phyloP scores from a whole-genome alignment of 1,284 basidiomycete species.

The Apiotrichum brassicae region DNA sequence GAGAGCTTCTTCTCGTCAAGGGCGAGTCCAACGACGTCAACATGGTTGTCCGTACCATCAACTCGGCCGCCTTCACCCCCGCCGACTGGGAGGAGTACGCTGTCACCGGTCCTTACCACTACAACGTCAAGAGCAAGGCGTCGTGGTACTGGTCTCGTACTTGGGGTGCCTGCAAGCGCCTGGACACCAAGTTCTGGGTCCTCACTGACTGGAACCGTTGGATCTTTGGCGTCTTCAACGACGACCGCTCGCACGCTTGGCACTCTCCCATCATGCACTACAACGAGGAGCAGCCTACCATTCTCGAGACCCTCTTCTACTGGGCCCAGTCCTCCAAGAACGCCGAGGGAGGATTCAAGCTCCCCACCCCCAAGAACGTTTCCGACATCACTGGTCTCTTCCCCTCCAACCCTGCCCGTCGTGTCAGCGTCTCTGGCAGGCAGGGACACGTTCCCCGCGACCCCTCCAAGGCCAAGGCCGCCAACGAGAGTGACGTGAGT shows the following conservation, averaged over 20 bases:
- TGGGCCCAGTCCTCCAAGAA: conserved; percentile 38
- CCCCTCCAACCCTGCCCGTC: conserved; percentile 43
- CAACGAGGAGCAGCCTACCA: conserved; percentile 32
- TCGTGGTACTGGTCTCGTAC: conserved; percentile 49
- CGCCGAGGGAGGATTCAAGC: conserved; percentile 6
- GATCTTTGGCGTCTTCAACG: conserved; percentile 46
- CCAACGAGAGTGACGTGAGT: conserved; percentile 45
- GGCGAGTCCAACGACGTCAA: conserved; percentile 37
- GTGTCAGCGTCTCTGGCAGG: conserved; percentile 26
- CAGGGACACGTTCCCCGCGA: conserved; percentile 13
- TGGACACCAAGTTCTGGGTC: conserved; percentile 43
- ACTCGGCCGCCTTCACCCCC: conserved; percentile 42
- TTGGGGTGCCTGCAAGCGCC: conserved; percentile 41
- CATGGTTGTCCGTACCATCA: conserved; percentile 46
- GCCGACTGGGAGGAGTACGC: conserved; percentile 47
- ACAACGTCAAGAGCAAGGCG: conserved; percentile 47
- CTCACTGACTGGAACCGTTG: conserved; percentile 48
- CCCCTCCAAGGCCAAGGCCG: conserved; percentile 28
- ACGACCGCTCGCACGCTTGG: conserved; percentile 38
- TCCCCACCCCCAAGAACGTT: conserved; percentile 27
- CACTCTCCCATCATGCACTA: conserved; percentile 34
- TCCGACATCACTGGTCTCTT: conserved; percentile 31
- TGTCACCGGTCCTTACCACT: conserved; percentile 43
- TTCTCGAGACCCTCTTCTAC: conserved; percentile 42
- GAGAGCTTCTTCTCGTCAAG: conserved; percentile 44